Evolutionary conservation across 2,329 filamentous ascomycete genomes (phyloP), one percentile per base, ranked within the genome.

Genomic region (Aspergillus udagawae): DNA sequence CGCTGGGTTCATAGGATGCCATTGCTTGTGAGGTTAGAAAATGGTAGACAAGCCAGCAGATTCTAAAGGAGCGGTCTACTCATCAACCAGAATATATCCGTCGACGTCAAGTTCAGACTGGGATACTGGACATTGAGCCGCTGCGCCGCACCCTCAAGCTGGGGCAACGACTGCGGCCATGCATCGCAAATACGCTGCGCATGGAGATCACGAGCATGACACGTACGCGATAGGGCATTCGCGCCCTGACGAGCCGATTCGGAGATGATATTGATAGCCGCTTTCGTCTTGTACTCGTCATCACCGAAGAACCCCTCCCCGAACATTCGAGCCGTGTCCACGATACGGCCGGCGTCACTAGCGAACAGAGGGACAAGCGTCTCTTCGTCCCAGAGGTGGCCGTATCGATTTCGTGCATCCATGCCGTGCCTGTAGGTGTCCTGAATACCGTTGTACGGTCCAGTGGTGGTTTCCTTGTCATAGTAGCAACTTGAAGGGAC

Each of bases 231-330:
- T 23, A 67, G 42, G n/a, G 59, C 62, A 23, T 67, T 59, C 2
- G 63, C 65, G 25, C 65, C 65, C 59, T 57, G 60, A n/a, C n/a
- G 28, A 21, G 49, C 55, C 10, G 55, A 57, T 52, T 67, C 65
- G 0, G 65, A 62, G 17, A 67, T 64, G 42, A 67, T 59, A 32
- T 67, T 66, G 21, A 67, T n/a, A 14, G 64, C 63, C 5, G 62
- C 60, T 14, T 53, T 57, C n/a, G 55, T 62, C n/a, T 61, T 50
- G 48, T 66, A 66, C 23, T 63, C 63, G 25, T 60, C 61, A 4
- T n/a, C 20, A 4, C 63, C 63, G 12, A 67, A 60, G 42, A 66
- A 67, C 4, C 65, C 64, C 48, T 66, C 58, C 3, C 60, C 65
- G 42, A 66, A 66, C 28, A 60, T 59, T 17, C 63, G 59, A 27